Evolutionary conservation across 495 filamentous ascomycete species (phyloP).

Genomic region (Trypethelium eluteriae): DNA sequence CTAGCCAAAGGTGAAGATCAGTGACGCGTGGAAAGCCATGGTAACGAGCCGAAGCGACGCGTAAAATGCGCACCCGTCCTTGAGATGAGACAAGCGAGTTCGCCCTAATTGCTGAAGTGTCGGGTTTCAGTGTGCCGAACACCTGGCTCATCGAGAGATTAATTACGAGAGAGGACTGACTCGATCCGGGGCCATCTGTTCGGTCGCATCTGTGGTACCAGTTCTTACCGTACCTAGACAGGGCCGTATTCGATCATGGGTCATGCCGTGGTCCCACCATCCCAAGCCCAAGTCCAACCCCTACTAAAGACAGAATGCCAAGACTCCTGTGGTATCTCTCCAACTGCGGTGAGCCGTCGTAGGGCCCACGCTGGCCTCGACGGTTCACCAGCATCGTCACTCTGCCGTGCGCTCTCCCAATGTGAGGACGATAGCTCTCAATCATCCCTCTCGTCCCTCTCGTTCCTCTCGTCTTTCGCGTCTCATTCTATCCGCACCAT

Average conservation of each 20-base stretch:
- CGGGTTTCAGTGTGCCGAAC: background rate
- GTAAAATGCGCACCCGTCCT: background rate
- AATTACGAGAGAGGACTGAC: too few relatives aligned
- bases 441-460: background rate
- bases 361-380: slow-evolving; percentile 9
- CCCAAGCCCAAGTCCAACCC: background rate
- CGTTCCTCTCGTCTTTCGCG: background rate
- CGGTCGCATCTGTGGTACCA: too few relatives aligned
- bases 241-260: too few relatives aligned
- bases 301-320: slow-evolving; percentile 2
- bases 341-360: slow-evolving; percentile 2
- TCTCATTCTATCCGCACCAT: too few relatives aligned
- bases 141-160: too few relatives aligned
- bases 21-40: too few relatives aligned
- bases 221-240: too few relatives aligned
- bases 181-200: too few relatives aligned
- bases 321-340: background rate
- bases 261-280: background rate
- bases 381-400: background rate
- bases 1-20: too few relatives aligned
- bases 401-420: background rate
- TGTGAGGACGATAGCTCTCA: background rate
- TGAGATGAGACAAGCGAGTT: background rate
- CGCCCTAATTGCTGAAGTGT: background rate
- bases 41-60: background rate